phyloP scores from a whole-genome alignment of 345 rosid genomes.

The Laguncularia racemosa region DNA sequence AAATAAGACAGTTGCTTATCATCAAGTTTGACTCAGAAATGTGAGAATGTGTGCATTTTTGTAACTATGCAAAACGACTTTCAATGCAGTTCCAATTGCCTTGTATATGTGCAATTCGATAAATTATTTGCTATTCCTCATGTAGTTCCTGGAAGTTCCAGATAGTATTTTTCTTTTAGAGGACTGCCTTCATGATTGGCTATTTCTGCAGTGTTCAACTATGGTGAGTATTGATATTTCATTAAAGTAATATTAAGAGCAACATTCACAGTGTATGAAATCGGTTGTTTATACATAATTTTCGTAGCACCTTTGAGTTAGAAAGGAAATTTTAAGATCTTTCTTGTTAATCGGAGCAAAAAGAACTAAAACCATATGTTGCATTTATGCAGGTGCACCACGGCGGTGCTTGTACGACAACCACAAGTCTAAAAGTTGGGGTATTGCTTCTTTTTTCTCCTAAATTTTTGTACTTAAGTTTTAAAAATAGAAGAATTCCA shows the following conservation, averaged over 20 bases:
- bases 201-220: conserved; percentile 96
- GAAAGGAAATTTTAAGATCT: background rate
- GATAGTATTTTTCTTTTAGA: conserved; percentile 66
- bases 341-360: background rate
- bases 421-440: conserved; percentile 92
- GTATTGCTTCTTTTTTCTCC: conserved; percentile 26
- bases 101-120: too few relatives aligned
- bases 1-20: background rate
- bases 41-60: background rate
- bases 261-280: background rate
- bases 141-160: conserved; percentile 68
- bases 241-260: too few relatives aligned
- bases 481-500: too few relatives aligned
- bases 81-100: too few relatives aligned
- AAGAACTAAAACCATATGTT: conserved; percentile 8
- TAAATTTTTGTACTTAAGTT: background rate
- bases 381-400: conserved; percentile 79
- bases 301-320: background rate
- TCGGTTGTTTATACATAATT: too few relatives aligned
- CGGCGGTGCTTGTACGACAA: conserved; percentile 98
- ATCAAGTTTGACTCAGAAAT: background rate
- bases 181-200: conserved; percentile 98
- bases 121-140: conserved; percentile 1
- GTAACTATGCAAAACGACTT: background rate
- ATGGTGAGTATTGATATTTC: conserved; percentile 43